A percentile compares a stretch with the other conserved stretches of the same genome.
Evolutionary conservation across 371 early-diverging fungal genomes (phyloP).

Genomic region (Pancytospora philotis): DNA sequence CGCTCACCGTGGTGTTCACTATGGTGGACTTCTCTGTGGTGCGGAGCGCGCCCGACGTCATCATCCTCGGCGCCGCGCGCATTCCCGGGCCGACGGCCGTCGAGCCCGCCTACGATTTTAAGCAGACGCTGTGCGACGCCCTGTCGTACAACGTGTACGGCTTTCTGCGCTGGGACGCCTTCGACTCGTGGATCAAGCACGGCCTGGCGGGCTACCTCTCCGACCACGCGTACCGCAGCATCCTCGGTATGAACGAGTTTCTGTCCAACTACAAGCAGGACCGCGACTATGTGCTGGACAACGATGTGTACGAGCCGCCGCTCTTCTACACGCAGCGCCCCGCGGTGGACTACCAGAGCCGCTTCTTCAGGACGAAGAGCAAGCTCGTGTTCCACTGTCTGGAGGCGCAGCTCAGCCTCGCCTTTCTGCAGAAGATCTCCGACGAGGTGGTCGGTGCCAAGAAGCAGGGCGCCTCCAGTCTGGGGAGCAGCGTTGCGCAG

Average conservation of each 20-base stretch:
- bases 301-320: constrained; percentile 57
- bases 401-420: constrained; percentile 56
- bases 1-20: constrained; percentile 41
- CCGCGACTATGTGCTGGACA: constrained; percentile 48
- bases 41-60: constrained; percentile 27
- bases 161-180: constrained; percentile 26
- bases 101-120: constrained; percentile 42
- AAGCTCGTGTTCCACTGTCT: constrained; percentile 53
- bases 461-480: neutral
- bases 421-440: constrained; percentile 60
- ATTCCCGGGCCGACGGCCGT: constrained; percentile 47
- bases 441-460: constrained; percentile 30
- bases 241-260: constrained; percentile 59
- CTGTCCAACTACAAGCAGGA: constrained; percentile 47
- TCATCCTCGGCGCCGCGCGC: constrained; percentile 37
- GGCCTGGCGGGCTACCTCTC: constrained; percentile 55
- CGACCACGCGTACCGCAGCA: constrained; percentile 39
- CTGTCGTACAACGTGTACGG: constrained; percentile 39
- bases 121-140: constrained; percentile 24
- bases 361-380: constrained; percentile 55
- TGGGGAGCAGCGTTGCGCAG: constrained; percentile 1
- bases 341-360: constrained; percentile 8
- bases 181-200: constrained; percentile 50
- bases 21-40: constrained; percentile 26
- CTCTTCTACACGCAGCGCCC: constrained; percentile 32